Percentiles rank a stretch among this genome's conserved stretches.
Evolutionary conservation across 1,139 yeast genomes (phyloP).

Genomic region (Yamadazyma aaseri): DNA sequence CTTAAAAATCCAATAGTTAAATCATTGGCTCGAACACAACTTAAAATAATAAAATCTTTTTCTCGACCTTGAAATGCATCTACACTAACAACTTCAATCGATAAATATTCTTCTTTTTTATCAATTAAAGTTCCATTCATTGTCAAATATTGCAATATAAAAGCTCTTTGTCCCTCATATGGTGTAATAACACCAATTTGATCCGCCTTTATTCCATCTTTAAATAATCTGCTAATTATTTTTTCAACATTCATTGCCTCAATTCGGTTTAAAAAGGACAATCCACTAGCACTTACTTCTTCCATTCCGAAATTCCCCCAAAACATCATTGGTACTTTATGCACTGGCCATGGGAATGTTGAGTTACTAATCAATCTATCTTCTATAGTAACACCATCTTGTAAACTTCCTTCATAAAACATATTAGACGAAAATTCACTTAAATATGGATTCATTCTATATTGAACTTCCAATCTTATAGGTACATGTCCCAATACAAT

Average conservation of each 20-base stretch:
- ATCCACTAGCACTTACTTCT: constrained; percentile 81
- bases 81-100: constrained; percentile 87
- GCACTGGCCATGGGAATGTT: constrained; percentile 87
- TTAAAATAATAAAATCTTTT: constrained; percentile 82
- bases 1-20: constrained; percentile 83
- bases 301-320: constrained; percentile 92
- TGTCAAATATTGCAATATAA: constrained; percentile 75
- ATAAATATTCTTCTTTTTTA: constrained; percentile 57
- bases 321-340: constrained; percentile 86
- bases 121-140: constrained; percentile 65
- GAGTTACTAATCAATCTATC: constrained; percentile 58
- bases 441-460: constrained; percentile 90
- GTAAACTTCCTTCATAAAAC: constrained; percentile 91
- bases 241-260: constrained; percentile 92
- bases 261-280: constrained; percentile 80
- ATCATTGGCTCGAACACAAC: constrained; percentile 92
- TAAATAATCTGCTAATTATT: constrained; percentile 68
- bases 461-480: constrained; percentile 84
- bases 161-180: constrained; percentile 91
- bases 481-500: constrained; percentile 86
- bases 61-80: constrained; percentile 98
- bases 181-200: constrained; percentile 95
- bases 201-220: constrained; percentile 74
- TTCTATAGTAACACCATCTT: constrained; percentile 82
- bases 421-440: constrained; percentile 88